Conservation (phyloP, 2,329 filamentous ascomycete species). For the Penicillium brasilianum region DNA sequence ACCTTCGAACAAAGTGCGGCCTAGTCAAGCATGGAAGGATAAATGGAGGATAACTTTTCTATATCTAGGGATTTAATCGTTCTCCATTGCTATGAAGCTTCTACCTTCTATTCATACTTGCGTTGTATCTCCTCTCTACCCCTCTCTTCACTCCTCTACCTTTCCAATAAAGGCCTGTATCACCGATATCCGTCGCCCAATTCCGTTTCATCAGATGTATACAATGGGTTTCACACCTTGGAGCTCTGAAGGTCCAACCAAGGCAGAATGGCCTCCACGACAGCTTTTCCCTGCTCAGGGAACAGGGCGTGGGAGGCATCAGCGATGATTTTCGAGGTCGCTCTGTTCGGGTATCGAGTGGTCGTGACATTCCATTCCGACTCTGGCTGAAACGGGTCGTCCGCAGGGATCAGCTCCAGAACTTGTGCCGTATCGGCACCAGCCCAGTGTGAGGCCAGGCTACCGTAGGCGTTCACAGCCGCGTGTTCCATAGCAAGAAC, state of each 20-base stretch:
- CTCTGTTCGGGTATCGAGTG: neutral
- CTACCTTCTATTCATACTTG: neutral
- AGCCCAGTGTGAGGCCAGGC: neutral
- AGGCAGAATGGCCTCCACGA: neutral
- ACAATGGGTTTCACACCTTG: neutral
- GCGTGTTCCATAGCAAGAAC: constrained; percentile 2
- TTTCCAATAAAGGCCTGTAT: neutral
- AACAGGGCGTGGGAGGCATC: constrained; percentile 1
- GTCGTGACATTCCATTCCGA: neutral
- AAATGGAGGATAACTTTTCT: too few relatives aligned
- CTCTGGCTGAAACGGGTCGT: neutral
- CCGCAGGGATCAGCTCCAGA: neutral
- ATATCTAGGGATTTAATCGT: too few relatives aligned
- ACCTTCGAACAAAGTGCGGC: too few relatives aligned
- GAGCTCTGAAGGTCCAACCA: constrained; percentile 1
- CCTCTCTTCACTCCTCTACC: neutral
- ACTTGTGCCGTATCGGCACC: neutral
- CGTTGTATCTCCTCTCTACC: neutral
- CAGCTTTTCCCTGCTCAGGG: constrained; percentile 1
- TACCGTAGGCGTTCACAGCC: neutral
- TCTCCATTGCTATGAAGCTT: neutral
- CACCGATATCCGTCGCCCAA: neutral
- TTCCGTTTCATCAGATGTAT: neutral
- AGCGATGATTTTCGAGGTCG: neutral
- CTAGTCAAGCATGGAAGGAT: too few relatives aligned